These are phyloP conservation scores for Apophysomyces ossiformis DNA, from an alignment of 371 early-diverging fungal species.

Conservation along the genomic window DNA sequence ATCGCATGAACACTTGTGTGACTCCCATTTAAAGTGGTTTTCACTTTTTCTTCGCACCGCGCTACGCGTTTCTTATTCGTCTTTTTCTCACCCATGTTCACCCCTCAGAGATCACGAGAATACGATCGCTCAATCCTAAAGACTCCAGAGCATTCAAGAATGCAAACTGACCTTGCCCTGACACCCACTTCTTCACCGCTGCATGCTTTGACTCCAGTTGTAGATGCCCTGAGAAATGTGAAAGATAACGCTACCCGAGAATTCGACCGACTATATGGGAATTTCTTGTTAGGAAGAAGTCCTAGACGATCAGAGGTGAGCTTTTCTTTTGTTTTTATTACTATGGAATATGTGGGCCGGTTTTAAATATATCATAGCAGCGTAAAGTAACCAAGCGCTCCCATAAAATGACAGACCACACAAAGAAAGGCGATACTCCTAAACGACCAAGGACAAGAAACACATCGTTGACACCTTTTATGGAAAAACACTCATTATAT, in stretches of 20 bases:
- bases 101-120: slow-evolving; percentile 3
- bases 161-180: neutral
- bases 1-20: neutral
- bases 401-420: neutral
- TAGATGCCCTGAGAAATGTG: slow-evolving; percentile 21
- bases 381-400: slow-evolving; percentile 6
- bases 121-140: neutral
- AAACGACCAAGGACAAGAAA: neutral
- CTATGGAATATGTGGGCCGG: slow-evolving; percentile 5
- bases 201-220: slow-evolving; percentile 16
- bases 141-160: slow-evolving; percentile 4
- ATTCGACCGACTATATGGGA: slow-evolving; percentile 17
- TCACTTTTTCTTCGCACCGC: neutral
- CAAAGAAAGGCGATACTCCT: neutral
- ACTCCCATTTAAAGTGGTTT: neutral
- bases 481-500: slow-evolving; percentile 17
- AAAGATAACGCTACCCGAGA: slow-evolving; percentile 16
- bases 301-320: slow-evolving; percentile 1
- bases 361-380: slow-evolving; percentile 9
- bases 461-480: slow-evolving; percentile 19
- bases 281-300: neutral
- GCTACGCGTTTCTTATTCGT: neutral
- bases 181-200: slow-evolving; percentile 7
- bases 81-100: neutral
- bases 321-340: neutral